phyloP scores from a whole-genome alignment of 345 rosid species.

The Erodium maritimum region DNA sequence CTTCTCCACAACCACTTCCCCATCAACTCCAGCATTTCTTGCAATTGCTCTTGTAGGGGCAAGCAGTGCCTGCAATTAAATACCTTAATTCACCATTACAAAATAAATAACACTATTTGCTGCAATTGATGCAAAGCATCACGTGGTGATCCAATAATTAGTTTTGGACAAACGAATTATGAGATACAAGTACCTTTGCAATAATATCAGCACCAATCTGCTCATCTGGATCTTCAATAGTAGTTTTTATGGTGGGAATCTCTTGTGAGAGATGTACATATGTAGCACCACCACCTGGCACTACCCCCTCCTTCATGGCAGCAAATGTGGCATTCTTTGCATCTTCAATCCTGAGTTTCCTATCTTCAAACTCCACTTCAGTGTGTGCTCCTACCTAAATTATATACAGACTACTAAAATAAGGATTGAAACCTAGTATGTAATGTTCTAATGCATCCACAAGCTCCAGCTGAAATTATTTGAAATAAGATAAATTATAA shows the following conservation, averaged over 20 bases:
- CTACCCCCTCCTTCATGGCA: constrained; percentile 83
- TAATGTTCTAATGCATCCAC: too few species aligned
- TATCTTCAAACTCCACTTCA: constrained; percentile 81
- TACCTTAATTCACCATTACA: neutral
- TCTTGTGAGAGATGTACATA: constrained; percentile 62
- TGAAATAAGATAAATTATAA: too few species aligned
- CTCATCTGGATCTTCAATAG: constrained; percentile 52
- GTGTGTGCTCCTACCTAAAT: constrained; percentile 55
- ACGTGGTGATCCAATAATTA: neutral
- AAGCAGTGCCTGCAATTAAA: constrained; percentile 47
- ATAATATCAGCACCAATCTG: constrained; percentile 67
- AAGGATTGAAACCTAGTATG: too few species aligned
- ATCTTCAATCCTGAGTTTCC: constrained; percentile 80
- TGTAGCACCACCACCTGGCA: constrained; percentile 90
- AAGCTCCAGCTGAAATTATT: too few species aligned
- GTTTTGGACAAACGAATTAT: constrained; percentile 2
- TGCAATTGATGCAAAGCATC: neutral
- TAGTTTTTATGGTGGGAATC: constrained; percentile 32
- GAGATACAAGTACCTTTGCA: constrained; percentile 28
- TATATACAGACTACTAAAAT: neutral
- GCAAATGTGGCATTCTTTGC: constrained; percentile 89
- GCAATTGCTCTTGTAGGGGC: constrained; percentile 78
- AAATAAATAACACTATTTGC: neutral
- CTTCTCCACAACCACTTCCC: constrained; percentile 62
- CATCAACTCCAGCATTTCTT: constrained; percentile 68